Conservation (phyloP, 345 rosid species). For the Cardiospermum halicacabum region DNA sequence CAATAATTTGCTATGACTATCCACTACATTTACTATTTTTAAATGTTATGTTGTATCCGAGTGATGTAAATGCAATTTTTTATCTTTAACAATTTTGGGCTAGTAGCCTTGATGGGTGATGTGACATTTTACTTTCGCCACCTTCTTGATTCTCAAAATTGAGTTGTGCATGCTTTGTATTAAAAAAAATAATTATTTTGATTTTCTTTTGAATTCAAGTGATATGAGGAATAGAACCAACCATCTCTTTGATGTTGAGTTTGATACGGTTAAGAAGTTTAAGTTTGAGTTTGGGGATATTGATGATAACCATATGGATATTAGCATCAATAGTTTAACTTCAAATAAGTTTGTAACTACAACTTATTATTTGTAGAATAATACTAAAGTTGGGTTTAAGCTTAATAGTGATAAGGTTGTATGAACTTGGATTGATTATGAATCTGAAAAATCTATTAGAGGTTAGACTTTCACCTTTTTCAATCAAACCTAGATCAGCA, state of each 20-base stretch:
- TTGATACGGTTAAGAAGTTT: conserved; percentile 72
- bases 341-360: conserved; percentile 60
- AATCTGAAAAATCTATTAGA: conserved; percentile 53
- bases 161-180: too few relatives aligned
- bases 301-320: conserved; percentile 78
- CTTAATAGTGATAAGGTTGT: conserved; percentile 48
- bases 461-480: conserved; percentile 61
- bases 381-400: conserved; percentile 30
- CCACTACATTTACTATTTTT: too few relatives aligned
- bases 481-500: conserved; percentile 50
- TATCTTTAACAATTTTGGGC: too few relatives aligned
- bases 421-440: conserved; percentile 88
- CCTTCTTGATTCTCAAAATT: too few relatives aligned
- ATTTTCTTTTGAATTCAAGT: conserved; percentile 47
- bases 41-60: too few relatives aligned
- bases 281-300: conserved; percentile 63
- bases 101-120: too few relatives aligned
- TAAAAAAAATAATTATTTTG: too few relatives aligned
- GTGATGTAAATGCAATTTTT: too few relatives aligned
- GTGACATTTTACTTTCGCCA: too few relatives aligned
- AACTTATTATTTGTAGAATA: conserved; percentile 37
- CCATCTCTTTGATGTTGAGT: conserved; percentile 76
- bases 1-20: too few relatives aligned
- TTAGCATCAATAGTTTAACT: conserved; percentile 54
- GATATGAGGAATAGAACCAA: conserved; percentile 43